A percentile compares a stretch with the other conserved stretches of the same genome.
Conservation (phyloP, 2,329 filamentous ascomycete genomes). For the Epichloe coenophiala region DNA sequence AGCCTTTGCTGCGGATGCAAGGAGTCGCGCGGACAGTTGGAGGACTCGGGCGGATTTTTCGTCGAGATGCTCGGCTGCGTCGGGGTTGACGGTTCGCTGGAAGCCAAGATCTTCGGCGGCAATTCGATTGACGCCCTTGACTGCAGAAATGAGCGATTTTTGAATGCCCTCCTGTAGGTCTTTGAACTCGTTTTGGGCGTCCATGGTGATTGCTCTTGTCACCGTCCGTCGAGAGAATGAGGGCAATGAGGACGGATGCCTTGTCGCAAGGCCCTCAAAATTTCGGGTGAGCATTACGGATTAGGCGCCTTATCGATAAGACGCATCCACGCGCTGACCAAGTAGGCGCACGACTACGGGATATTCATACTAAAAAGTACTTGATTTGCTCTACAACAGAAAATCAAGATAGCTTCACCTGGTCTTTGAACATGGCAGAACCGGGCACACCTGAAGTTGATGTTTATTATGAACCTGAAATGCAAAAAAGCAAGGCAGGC, state of each 20-base stretch:
- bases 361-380: too few species aligned
- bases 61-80: conserved; percentile 62
- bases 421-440: too few species aligned
- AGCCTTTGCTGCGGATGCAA: conserved; percentile 60
- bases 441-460: too few species aligned
- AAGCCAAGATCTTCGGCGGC: conserved; percentile 76
- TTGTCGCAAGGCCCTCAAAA: neutral
- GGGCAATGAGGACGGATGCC: neutral
- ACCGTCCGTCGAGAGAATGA: neutral
- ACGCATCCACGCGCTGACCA: neutral
- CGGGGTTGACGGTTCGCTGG: conserved; percentile 70
- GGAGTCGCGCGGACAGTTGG: conserved; percentile 57
- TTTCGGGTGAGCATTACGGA: neutral
- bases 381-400: too few species aligned
- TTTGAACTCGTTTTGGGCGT: conserved; percentile 57
- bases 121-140: conserved; percentile 61
- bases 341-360: too few species aligned
- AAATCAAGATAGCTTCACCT: too few species aligned
- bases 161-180: conserved; percentile 64
- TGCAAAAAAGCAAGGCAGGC: too few species aligned
- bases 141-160: conserved; percentile 61
- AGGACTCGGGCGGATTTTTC: conserved; percentile 66
- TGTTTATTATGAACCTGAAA: too few species aligned
- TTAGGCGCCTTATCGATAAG: conserved; percentile 3
- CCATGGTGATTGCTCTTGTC: conserved; percentile 33